Conservation (phyloP, 176 grass and related monocot species). For the Leersia perrieri region DNA sequence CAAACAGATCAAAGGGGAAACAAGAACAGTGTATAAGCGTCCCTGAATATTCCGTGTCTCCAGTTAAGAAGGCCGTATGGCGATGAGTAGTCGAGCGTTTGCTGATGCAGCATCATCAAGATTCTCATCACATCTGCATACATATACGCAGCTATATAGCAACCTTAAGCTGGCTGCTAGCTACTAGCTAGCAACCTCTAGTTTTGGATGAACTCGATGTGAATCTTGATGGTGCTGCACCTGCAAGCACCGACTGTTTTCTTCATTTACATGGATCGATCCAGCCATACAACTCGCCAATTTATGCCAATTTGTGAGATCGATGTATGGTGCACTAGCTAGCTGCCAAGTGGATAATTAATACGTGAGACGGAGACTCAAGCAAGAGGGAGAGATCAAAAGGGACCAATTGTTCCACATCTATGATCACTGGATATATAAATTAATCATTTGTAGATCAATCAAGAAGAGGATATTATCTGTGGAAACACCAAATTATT, state of each 20-base stretch:
- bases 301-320: neutral
- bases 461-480: neutral
- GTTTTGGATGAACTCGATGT: constrained; percentile 48
- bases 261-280: neutral
- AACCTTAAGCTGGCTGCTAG: too few relatives aligned
- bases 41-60: neutral
- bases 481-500: neutral
- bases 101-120: constrained; percentile 99
- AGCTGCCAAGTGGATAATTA: neutral
- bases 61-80: neutral
- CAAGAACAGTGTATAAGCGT: neutral
- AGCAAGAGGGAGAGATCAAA: neutral
- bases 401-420: neutral
- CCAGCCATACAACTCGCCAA: neutral
- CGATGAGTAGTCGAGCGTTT: constrained; percentile 50
- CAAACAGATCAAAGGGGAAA: neutral
- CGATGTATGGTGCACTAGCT: neutral
- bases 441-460: constrained; percentile 4
- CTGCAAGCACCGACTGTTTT: constrained; percentile 61
- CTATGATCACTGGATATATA: neutral
- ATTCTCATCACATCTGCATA: constrained; percentile 83
- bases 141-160: too few relatives aligned
- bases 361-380: neutral
- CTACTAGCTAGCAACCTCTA: too few relatives aligned
- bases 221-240: constrained; percentile 96